A percentile compares a stretch with the other conserved stretches of the same genome.
Evolutionary conservation across 495 filamentous ascomycete species (phyloP).

Genomic region (Immersiella caudata): DNA sequence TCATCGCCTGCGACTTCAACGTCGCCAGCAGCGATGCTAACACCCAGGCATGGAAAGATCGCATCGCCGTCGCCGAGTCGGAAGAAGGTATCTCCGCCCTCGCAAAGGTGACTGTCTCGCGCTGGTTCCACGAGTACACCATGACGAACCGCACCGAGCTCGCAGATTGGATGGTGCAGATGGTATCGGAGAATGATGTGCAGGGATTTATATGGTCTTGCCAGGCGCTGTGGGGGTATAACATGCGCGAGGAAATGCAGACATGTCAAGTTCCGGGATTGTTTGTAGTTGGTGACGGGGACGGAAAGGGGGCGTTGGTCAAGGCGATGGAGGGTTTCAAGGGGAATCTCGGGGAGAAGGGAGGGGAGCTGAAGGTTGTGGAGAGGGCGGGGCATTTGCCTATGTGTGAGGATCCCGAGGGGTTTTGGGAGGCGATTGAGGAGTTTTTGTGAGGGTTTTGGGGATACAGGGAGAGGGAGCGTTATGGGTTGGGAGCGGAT

Average conservation of each 20-base stretch:
- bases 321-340: conserved; percentile 77
- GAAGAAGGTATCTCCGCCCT: conserved; percentile 59
- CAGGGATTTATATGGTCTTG: conserved; percentile 70
- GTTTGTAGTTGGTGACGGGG: conserved; percentile 70
- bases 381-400: conserved; percentile 75
- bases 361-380: conserved; percentile 61
- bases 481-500: not conserved
- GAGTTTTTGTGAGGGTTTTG: conserved; percentile 47
- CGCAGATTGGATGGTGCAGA: conserved; percentile 52
- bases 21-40: conserved; percentile 67
- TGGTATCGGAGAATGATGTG: conserved; percentile 66
- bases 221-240: conserved; percentile 74
- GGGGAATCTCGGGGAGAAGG: conserved; percentile 50
- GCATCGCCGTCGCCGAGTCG: conserved; percentile 67
- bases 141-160: conserved; percentile 53
- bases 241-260: conserved; percentile 67
- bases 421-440: conserved; percentile 64
- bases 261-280: conserved; percentile 59
- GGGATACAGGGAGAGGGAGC: not conserved
- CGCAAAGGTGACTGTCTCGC: conserved; percentile 65
- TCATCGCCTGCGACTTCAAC: conserved; percentile 81
- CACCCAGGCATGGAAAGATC: conserved; percentile 73
- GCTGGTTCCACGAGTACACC: conserved; percentile 73
- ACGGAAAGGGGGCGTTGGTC: conserved; percentile 68
- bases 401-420: conserved; percentile 74